Evolutionary conservation across 1,284 basidiomycete species (phyloP).

Genomic region (Ustilago bromivora): DNA sequence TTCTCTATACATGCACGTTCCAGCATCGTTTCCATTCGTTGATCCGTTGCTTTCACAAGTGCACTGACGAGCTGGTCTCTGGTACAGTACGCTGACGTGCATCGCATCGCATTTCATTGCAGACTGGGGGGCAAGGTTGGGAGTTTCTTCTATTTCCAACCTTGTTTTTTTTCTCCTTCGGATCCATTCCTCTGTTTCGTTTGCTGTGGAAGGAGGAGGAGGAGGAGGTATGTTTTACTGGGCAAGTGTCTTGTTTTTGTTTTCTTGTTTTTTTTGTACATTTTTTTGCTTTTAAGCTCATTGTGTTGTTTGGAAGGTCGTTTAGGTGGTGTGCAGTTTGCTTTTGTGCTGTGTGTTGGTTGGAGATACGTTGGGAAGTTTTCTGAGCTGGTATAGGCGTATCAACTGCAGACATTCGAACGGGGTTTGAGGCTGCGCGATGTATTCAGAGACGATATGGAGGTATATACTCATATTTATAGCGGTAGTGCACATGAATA

Average conservation of each 20-base stretch:
- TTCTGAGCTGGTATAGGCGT: too few species aligned
- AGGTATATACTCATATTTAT: too few species aligned
- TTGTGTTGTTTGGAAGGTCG: too few species aligned
- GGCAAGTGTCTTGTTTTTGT: slow-evolving; percentile 3
- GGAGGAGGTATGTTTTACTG: slow-evolving; percentile 4
- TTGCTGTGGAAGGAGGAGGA: not conserved
- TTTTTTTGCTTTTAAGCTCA: not conserved
- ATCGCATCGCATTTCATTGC: not conserved
- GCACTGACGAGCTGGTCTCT: slow-evolving; percentile 18
- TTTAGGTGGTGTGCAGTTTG: too few species aligned
- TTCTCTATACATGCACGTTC: slow-evolving; percentile 25
- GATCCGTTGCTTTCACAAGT: not conserved
- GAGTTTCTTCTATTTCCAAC: slow-evolving; percentile 1
- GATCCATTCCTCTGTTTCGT: slow-evolving; percentile 13
- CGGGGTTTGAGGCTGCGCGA: too few species aligned
- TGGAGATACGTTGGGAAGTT: too few species aligned
- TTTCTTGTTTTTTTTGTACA: not conserved
- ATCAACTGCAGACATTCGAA: too few species aligned
- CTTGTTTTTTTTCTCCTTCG: not conserved
- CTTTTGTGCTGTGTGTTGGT: too few species aligned
- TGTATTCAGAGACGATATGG: too few species aligned
- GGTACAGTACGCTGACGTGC: not conserved
- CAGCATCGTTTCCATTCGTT: slow-evolving; percentile 10
- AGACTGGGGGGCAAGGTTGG: too few species aligned
- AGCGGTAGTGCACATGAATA: too few species aligned